These are phyloP conservation scores for Saccharomyces hybrid DNA, from an alignment of 1,139 yeast genomes.

Conservation along the genomic window DNA sequence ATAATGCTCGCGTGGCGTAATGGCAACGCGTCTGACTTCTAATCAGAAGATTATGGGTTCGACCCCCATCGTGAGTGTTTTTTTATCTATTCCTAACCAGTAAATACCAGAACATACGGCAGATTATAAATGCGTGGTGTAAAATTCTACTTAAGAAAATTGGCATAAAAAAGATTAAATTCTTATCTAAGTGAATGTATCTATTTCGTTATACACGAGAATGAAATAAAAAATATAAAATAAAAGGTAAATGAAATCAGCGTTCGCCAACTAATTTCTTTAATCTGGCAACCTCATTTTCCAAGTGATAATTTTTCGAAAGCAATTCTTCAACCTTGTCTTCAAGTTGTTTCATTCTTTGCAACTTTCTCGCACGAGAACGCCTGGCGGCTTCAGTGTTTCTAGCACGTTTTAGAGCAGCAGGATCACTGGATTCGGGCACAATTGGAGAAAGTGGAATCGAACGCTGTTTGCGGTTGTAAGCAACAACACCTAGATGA, in stretches of 20 bases:
- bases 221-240: background rate
- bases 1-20: slow-evolving; percentile 47
- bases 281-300: slow-evolving; percentile 52
- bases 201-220: background rate
- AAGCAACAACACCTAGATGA: slow-evolving; percentile 56
- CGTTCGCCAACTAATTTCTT: slow-evolving; percentile 38
- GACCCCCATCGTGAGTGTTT: slow-evolving; percentile 52
- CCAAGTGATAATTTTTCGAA: slow-evolving; percentile 47
- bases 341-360: slow-evolving; percentile 79
- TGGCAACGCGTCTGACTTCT: slow-evolving; percentile 58
- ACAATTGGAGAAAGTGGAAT: slow-evolving; percentile 63
- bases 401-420: slow-evolving; percentile 78
- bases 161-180: background rate
- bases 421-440: slow-evolving; percentile 50
- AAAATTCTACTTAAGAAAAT: too few species aligned
- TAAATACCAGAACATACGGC: too few species aligned
- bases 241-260: background rate
- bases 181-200: background rate
- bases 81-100: background rate
- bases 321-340: slow-evolving; percentile 60
- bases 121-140: too few species aligned
- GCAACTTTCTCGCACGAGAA: slow-evolving; percentile 88
- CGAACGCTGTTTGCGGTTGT: slow-evolving; percentile 55
- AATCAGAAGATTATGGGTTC: slow-evolving; percentile 54
- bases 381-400: slow-evolving; percentile 97